Conservation (phyloP, 1,139 yeast genomes). For the Candida buenavistaensis region DNA sequence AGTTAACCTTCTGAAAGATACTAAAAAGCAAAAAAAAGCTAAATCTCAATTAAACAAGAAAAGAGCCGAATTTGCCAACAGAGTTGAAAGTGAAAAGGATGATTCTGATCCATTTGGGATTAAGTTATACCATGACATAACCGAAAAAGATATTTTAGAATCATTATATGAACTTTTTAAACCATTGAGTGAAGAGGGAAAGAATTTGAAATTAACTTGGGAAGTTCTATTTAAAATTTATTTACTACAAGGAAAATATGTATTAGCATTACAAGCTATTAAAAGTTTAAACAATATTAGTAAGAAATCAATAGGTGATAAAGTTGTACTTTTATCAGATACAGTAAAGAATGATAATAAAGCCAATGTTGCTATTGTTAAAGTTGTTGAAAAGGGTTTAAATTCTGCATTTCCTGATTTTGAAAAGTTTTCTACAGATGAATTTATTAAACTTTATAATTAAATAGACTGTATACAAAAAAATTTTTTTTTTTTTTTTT, state of each 20-base stretch:
- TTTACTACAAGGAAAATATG: slow-evolving; percentile 42
- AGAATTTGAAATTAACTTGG: slow-evolving; percentile 35
- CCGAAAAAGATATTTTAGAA: slow-evolving; percentile 29
- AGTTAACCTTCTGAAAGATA: slow-evolving; percentile 21
- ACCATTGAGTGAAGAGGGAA: slow-evolving; percentile 39
- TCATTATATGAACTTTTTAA: slow-evolving; percentile 29
- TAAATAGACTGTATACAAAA: slow-evolving; percentile 10
- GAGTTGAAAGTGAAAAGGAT: slow-evolving; percentile 44
- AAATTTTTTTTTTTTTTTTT: too few relatives aligned
- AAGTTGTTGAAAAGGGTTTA: slow-evolving; percentile 47
- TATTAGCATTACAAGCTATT: slow-evolving; percentile 47
- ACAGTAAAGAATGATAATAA: slow-evolving; percentile 25
- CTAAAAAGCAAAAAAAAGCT: slow-evolving; percentile 32
- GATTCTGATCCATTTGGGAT: slow-evolving; percentile 54
- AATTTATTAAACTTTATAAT: slow-evolving; percentile 14
- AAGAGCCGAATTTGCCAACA: slow-evolving; percentile 37
- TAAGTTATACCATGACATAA: slow-evolving; percentile 31
- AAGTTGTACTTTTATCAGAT: slow-evolving; percentile 26
- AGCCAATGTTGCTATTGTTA: slow-evolving; percentile 43
- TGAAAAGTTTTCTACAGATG: slow-evolving; percentile 13
- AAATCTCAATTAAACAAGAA: slow-evolving; percentile 41
- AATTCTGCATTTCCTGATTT: slow-evolving; percentile 34
- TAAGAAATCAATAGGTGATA: slow-evolving; percentile 30
- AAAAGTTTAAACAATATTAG: slow-evolving; percentile 37
- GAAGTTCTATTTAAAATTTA: slow-evolving; percentile 40